phyloP scores from a whole-genome alignment of 345 rosid genomes.

The Geranium brycei region DNA sequence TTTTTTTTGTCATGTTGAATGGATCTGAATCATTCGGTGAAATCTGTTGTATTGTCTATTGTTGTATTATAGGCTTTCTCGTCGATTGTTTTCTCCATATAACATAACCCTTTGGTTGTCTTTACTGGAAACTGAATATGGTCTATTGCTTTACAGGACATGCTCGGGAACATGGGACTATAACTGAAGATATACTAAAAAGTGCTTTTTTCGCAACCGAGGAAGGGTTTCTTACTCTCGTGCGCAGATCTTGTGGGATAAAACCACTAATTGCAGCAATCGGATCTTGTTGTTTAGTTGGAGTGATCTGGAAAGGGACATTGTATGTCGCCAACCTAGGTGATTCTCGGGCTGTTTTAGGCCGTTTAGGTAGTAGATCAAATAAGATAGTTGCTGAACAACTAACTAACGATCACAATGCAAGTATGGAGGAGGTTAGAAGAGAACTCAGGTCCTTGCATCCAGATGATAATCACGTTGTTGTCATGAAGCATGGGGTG shows the following conservation, averaged over 20 bases:
- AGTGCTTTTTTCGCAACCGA: slow-evolving; percentile 71
- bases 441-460: slow-evolving; percentile 73
- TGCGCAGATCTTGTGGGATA: slow-evolving; percentile 45
- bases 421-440: slow-evolving; percentile 76
- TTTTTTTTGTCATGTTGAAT: neutral
- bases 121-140: neutral
- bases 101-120: neutral
- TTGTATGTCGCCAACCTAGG: slow-evolving; percentile 80
- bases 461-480: slow-evolving; percentile 76
- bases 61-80: neutral
- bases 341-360: slow-evolving; percentile 90
- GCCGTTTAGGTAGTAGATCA: slow-evolving; percentile 38
- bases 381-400: slow-evolving; percentile 76
- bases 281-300: slow-evolving; percentile 90
- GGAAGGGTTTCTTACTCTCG: slow-evolving; percentile 82
- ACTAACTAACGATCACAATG: slow-evolving; percentile 77
- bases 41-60: neutral
- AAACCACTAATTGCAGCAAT: slow-evolving; percentile 77
- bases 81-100: neutral
- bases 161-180: slow-evolving; percentile 40
- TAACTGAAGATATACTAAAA: slow-evolving; percentile 61
- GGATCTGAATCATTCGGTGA: neutral
- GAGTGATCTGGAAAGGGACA: slow-evolving; percentile 73
- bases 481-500: slow-evolving; percentile 73
- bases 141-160: slow-evolving; percentile 30